A percentile compares a stretch with the other conserved stretches of the same genome.
Conservation (phyloP, 805 yeast genomes). For the Priceomyces haplophilus region DNA sequence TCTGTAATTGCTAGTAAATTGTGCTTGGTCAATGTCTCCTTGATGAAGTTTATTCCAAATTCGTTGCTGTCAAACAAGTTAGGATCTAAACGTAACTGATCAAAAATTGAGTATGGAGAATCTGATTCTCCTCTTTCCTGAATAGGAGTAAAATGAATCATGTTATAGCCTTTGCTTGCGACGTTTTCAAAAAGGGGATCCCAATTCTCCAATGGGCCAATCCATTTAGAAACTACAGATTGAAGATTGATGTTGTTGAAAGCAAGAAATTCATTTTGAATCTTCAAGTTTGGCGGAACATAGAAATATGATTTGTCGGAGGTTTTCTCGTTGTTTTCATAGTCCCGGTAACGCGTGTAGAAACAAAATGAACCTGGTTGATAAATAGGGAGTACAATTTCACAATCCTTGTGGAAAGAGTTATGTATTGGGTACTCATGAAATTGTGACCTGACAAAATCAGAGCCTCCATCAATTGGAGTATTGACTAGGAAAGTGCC, state of each 20-base stretch:
- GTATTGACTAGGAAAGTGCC: conserved; percentile 75
- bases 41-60: conserved; percentile 54
- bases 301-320: conserved; percentile 69
- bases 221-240: conserved; percentile 87
- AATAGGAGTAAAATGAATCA: conserved; percentile 94
- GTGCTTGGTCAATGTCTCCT: conserved; percentile 48
- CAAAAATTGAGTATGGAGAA: conserved; percentile 90
- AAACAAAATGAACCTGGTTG: conserved; percentile 79
- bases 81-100: conserved; percentile 78
- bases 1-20: conserved; percentile 80
- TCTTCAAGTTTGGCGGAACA: conserved; percentile 71
- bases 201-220: conserved; percentile 73
- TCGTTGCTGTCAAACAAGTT: conserved; percentile 50
- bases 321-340: conserved; percentile 23
- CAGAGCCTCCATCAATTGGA: conserved; percentile 43
- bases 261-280: conserved; percentile 57
- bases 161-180: conserved; percentile 78
- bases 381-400: conserved; percentile 58
- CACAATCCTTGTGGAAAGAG: conserved; percentile 63
- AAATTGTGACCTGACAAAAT: conserved; percentile 58
- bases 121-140: conserved; percentile 86
- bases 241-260: conserved; percentile 79
- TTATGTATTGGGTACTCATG: conserved; percentile 48
- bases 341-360: conserved; percentile 55
- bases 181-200: conserved; percentile 58